phyloP scores from a whole-genome alignment of 1,284 basidiomycete species.

The Pyrrhoderma noxium region DNA sequence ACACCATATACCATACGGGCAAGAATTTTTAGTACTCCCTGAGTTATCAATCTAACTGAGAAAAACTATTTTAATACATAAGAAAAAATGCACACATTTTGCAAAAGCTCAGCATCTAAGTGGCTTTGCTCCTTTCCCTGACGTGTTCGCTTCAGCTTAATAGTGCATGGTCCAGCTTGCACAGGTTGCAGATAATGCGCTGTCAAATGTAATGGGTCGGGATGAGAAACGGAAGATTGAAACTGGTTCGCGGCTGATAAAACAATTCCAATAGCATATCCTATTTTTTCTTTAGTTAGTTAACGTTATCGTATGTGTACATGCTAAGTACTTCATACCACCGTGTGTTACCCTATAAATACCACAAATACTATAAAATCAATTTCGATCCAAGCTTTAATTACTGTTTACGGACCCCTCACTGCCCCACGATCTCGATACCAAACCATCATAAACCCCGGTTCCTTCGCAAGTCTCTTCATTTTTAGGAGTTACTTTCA shows the following conservation, averaged over 20 bases:
- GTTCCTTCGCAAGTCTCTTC: too few relatives aligned
- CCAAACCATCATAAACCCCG: background rate
- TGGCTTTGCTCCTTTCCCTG: constrained; percentile 46
- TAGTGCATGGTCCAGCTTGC: constrained; percentile 32
- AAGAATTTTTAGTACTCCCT: constrained; percentile 42
- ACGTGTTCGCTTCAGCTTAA: constrained; percentile 40
- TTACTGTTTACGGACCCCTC: constrained; percentile 5
- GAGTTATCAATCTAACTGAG: background rate
- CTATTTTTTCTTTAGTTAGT: constrained; percentile 26
- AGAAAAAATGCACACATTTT: constrained; percentile 35
- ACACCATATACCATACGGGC: constrained; percentile 50
- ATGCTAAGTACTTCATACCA: constrained; percentile 1
- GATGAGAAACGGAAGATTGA: constrained; percentile 39
- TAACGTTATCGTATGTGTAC: too few relatives aligned
- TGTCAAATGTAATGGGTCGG: constrained; percentile 50
- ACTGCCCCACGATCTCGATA: constrained; percentile 11
- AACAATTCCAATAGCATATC: constrained; percentile 49
- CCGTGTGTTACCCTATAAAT: constrained; percentile 12
- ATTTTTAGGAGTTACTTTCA: too few relatives aligned
- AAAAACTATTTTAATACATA: background rate
- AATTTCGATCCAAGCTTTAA: too few relatives aligned
- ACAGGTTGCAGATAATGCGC: constrained; percentile 46
- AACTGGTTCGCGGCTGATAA: constrained; percentile 45
- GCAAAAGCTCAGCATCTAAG: constrained; percentile 46
- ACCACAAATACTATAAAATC: background rate